Percentiles rank a stretch among this genome's conserved stretches.
phyloP scores from a whole-genome alignment of 1,284 basidiomycete genomes.

The Sanguinoderma infundibulare region DNA sequence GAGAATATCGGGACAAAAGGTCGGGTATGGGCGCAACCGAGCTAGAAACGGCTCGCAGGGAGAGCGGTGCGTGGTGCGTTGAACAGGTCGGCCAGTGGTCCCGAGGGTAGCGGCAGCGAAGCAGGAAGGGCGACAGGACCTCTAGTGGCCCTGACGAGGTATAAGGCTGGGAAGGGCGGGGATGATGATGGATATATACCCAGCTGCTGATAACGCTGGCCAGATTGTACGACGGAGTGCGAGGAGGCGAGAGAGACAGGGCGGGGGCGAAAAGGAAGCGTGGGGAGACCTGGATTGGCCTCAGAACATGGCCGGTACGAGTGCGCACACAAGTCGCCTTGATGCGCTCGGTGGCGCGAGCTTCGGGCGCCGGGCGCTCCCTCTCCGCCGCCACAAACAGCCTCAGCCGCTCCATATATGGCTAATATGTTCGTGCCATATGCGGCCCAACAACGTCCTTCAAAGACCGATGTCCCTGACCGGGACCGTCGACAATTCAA shows the following conservation, averaged over 20 bases:
- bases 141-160: neutral
- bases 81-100: neutral
- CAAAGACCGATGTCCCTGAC: neutral
- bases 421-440: constrained; percentile 5
- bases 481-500: too few species aligned
- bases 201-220: constrained; percentile 14
- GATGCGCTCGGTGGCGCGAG: constrained; percentile 1
- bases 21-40: constrained; percentile 5
- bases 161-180: constrained; percentile 6
- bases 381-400: neutral
- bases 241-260: neutral
- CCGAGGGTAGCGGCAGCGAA: neutral
- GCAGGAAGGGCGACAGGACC: constrained; percentile 5
- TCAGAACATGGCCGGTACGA: constrained; percentile 14
- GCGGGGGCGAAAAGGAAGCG: constrained; percentile 1
- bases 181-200: constrained; percentile 17
- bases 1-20: constrained; percentile 9
- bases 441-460: too few species aligned
- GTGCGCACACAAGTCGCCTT: constrained; percentile 1
- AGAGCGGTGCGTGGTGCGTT: neutral
- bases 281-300: neutral
- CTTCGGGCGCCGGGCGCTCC: neutral
- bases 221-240: constrained; percentile 3
- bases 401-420: neutral
- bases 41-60: neutral